phyloP scores from a whole-genome alignment of 1,284 basidiomycete genomes.

The Coriolopsis trogii region DNA sequence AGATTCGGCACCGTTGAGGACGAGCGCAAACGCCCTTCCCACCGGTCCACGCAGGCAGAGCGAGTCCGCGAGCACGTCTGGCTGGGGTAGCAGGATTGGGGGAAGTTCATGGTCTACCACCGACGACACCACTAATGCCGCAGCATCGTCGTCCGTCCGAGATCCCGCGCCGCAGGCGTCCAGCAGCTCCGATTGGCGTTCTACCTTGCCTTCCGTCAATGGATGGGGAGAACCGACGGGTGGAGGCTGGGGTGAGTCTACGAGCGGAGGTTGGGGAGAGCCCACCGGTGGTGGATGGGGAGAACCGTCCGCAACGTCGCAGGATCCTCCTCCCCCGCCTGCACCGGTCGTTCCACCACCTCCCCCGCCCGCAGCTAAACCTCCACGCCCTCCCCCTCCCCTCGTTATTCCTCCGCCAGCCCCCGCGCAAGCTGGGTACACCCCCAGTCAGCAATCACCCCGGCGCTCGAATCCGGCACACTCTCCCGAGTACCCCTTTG shows the following conservation, averaged over 20 bases:
- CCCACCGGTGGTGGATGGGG: not conserved
- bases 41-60: not conserved
- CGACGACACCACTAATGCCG: not conserved
- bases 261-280: not conserved
- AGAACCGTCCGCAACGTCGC: not conserved
- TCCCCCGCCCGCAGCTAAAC: not conserved
- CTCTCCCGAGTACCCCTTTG: not conserved
- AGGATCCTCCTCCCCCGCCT: not conserved
- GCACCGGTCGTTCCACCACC: not conserved
- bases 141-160: too few species aligned
- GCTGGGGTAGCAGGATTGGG: slow-evolving; percentile 8
- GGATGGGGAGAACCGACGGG: not conserved
- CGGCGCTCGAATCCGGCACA: not conserved
- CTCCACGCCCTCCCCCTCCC: not conserved
- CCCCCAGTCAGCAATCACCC: not conserved
- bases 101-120: too few species aligned
- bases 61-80: not conserved
- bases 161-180: too few species aligned
- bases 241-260: not conserved
- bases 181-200: too few species aligned
- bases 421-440: too few species aligned
- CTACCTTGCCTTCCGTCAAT: too few species aligned
- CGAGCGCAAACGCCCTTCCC: too few species aligned
- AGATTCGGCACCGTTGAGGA: too few species aligned
- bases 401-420: slow-evolving; percentile 1